These are phyloP conservation scores for Kodamaea sp. DNA, from an alignment of 1,139 yeast species.

Conservation along the genomic window DNA sequence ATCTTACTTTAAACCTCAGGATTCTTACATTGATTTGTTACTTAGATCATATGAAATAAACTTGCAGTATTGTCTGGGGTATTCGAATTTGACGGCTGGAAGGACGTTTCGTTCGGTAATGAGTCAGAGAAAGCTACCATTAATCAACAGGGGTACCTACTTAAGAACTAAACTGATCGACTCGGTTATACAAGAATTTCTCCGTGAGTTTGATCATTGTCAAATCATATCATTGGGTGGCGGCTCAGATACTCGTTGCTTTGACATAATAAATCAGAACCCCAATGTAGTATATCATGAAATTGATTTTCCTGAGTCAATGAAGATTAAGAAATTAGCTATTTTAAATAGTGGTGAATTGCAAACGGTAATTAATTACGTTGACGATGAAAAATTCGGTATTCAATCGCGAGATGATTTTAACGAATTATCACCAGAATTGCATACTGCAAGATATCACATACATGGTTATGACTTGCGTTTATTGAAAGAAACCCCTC, in stretches of 20 bases:
- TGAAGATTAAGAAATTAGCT: slow-evolving; percentile 55
- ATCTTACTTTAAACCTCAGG: slow-evolving; percentile 50
- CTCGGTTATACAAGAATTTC: slow-evolving; percentile 46
- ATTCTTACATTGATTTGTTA: slow-evolving; percentile 45
- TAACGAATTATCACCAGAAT: slow-evolving; percentile 19
- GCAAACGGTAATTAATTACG: slow-evolving; percentile 16
- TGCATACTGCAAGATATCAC: slow-evolving; percentile 49
- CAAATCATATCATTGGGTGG: slow-evolving; percentile 87
- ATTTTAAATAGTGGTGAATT: slow-evolving; percentile 34
- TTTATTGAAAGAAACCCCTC: slow-evolving; percentile 11
- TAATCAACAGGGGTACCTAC: slow-evolving; percentile 81
- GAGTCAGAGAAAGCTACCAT: slow-evolving; percentile 58
- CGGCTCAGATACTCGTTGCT: slow-evolving; percentile 90
- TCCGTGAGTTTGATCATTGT: slow-evolving; percentile 30
- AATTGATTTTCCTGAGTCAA: slow-evolving; percentile 68
- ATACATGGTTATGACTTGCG: slow-evolving; percentile 58
- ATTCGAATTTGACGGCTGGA: slow-evolving; percentile 37
- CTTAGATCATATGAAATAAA: slow-evolving; percentile 38
- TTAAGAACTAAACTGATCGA: slow-evolving; percentile 67
- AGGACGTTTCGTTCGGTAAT: slow-evolving; percentile 42
- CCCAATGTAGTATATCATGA: slow-evolving; percentile 53
- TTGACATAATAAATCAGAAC: slow-evolving; percentile 39
- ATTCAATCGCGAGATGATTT: slow-evolving; percentile 25
- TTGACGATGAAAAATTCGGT: slow-evolving; percentile 9
- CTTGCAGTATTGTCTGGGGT: slow-evolving; percentile 39